Evolutionary conservation across 768 basidiomycete species (phyloP), one percentile per base, ranked within the genome.

Genomic region (Hypsizygus marmoreus): DNA sequence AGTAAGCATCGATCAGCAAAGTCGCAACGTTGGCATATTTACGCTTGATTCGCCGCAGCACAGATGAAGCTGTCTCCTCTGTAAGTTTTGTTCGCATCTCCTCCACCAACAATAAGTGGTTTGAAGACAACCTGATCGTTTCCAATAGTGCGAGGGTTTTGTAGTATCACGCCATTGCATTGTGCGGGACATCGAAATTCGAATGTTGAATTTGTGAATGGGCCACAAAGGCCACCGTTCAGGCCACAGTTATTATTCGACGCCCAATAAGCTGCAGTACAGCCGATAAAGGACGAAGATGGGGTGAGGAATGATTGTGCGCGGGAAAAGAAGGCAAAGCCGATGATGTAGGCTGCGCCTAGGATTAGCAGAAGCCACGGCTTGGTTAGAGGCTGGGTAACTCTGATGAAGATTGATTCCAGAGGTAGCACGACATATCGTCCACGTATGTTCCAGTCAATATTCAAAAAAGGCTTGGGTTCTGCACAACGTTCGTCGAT

Each of bases 51-150:
- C 30, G 89, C 91, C 31, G 91, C 83, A 31, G 88, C 81, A 61
- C 92, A 94, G 28, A 93, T 79, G 61, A 93, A 94, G 45, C 76
- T 82, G 61, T 94, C 92, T 2, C 82, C 89, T 58, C 92, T 77
- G 58, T 93, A 94, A 4, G 90, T 92, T 30, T 61, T 59, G 36
- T 82, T 72, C 0, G 50, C 50, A 65, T 91, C 90, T 2, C 91
- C 89, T 13, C 92, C 92, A n/a, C 92, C 91, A 2, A 94, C 86
- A 36, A 94, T 73, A 17, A 93, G 71, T 6, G 91, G 89, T 16
- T 79, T 75, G 53, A 81, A 88, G 35, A 78, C 80, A 26, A 84
- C 72, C 50, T 84, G 72, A 44, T 80, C 65, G 38, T 79, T 64
- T 17, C 92, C 91, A 19, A 95, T 75, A 0, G 87, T 79, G 40